These are phyloP conservation scores for Tetragonia tetragonoides DNA, from an alignment of 148 eudicot species.

Conservation along the genomic window DNA sequence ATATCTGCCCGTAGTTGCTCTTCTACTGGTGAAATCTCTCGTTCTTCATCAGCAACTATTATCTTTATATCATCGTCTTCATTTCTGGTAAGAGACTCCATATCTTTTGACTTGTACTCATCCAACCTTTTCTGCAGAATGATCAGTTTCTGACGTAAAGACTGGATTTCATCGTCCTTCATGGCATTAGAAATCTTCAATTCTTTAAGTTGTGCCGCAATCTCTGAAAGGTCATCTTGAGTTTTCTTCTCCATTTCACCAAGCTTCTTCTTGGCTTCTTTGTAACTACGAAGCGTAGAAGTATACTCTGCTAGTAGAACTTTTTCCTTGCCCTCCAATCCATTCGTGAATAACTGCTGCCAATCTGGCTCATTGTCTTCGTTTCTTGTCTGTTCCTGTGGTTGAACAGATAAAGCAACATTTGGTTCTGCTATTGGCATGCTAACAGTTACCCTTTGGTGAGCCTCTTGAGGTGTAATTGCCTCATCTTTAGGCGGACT, in stretches of 20 bases:
- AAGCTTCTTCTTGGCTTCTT: slow-evolving; percentile 66
- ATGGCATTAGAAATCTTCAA: slow-evolving; percentile 39
- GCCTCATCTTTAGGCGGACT: slow-evolving; percentile 1
- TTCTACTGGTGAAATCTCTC: slow-evolving; percentile 50
- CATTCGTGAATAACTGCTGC: slow-evolving; percentile 60
- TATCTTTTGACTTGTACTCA: slow-evolving; percentile 30
- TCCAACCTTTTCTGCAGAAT: slow-evolving; percentile 33
- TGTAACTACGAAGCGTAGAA: slow-evolving; percentile 57
- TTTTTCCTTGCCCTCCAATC: slow-evolving; percentile 68
- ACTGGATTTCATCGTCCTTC: slow-evolving; percentile 60
- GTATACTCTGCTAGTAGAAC: slow-evolving; percentile 72
- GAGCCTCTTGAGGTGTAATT: slow-evolving; percentile 13
- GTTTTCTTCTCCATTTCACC: slow-evolving; percentile 57
- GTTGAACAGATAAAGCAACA: slow-evolving; percentile 6
- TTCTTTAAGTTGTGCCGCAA: slow-evolving; percentile 45
- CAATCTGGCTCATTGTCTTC: slow-evolving; percentile 53
- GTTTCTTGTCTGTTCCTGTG: slow-evolving; percentile 18
- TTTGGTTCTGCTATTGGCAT: slow-evolving; percentile 17
- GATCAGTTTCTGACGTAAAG: slow-evolving; percentile 44
- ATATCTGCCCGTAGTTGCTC: slow-evolving; percentile 66
- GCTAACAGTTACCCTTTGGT: slow-evolving; percentile 10
- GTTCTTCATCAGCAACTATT: slow-evolving; percentile 26
- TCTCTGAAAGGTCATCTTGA: slow-evolving; percentile 38
- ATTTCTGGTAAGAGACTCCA: slow-evolving; percentile 10
- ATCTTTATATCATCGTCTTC: slow-evolving; percentile 39